Evolutionary conservation across 176 grass and related monocot species (phyloP), one percentile per base, ranked within the genome.

Genomic region (Avena insularis): DNA sequence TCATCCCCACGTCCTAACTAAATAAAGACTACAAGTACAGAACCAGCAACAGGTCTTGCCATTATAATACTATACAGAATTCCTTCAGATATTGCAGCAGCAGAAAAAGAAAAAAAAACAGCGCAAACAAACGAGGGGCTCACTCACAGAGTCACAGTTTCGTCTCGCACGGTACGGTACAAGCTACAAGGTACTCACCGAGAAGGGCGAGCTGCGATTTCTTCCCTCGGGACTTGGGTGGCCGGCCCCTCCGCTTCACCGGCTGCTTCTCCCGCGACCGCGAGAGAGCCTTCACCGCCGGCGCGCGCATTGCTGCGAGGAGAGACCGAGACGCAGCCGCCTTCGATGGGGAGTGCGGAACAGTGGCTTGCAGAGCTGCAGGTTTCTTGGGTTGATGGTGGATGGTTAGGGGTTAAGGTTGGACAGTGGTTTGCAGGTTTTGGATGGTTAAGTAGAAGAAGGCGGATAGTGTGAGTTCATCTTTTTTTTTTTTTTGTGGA

Each of bases 171-270:
- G 56, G 74, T 69, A 40, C 66, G 33, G 7, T 19, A 69, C 33
- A 35, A 3, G 6, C 8, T 31, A 86, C 88, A 35, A 3, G 6
- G 12, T 31, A 86, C 88, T 53, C 63, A 93, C 91, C 88, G 45
- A 88, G 81, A 27, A 75, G 71, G 45, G 88, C 78, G 21, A 93
- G 78, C 79, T 88, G 82, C 56, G 90, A 86, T 80, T 86, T 93
- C 61, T 73, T 90, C 78, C 92, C 73, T 35, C 50, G 0, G 47
- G 71, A 82, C n/a, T 79, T 89, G 16, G 86, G 77, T 5, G 81
- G 61, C 12, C 85, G 86, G 29, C 79, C 29, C 76, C 69, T 86
- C 48, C 50, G 65, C 77, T 71, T 86, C 59, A 17, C 75, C 27
- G 45, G 23, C 29, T 65, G 63, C 67, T 81, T 71, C 63, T 51